A percentile compares a stretch with the other conserved stretches of the same genome.
phyloP scores from a whole-genome alignment of 805 yeast species.

The Yamadazyma philogaea region DNA sequence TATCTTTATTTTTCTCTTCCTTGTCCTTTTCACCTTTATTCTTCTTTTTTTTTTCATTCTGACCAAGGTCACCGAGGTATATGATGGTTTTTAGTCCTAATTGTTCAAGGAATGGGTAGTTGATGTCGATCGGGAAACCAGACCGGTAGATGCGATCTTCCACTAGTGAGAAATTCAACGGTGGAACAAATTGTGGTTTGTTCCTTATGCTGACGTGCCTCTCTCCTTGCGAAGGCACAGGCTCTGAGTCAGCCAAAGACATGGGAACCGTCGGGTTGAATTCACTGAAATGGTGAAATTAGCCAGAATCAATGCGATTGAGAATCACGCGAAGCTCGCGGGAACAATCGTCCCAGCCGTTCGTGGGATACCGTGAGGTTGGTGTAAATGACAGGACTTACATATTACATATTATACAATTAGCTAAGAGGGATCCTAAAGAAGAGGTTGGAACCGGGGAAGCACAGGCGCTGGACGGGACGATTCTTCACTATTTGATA shows the following conservation, averaged over 20 bases:
- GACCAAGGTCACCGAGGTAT: constrained; percentile 65
- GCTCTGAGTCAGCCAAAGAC: background rate
- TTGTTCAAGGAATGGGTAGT: constrained; percentile 72
- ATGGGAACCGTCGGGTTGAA: background rate
- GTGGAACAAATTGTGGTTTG: constrained; percentile 58
- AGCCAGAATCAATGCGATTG: too few species aligned
- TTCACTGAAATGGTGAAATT: too few species aligned
- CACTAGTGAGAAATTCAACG: constrained; percentile 84
- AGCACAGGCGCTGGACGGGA: constrained; percentile 27
- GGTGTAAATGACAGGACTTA: background rate
- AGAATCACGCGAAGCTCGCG: too few species aligned
- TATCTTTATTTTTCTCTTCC: constrained; percentile 29
- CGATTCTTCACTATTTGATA: constrained; percentile 21
- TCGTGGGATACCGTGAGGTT: background rate
- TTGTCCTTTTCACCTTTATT: constrained; percentile 10
- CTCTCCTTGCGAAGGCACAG: background rate
- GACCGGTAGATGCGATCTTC: constrained; percentile 85
- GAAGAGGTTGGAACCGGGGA: constrained; percentile 33
- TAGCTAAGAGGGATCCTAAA: constrained; percentile 9
- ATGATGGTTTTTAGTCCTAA: constrained; percentile 75
- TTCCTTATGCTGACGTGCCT: background rate
- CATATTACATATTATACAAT: background rate
- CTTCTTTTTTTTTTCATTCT: constrained; percentile 22
- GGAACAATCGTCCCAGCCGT: too few species aligned
- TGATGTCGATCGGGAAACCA: constrained; percentile 90